These are phyloP conservation scores for Starmerella vitae DNA, from an alignment of 805 yeast genomes.

Conservation along the genomic window DNA sequence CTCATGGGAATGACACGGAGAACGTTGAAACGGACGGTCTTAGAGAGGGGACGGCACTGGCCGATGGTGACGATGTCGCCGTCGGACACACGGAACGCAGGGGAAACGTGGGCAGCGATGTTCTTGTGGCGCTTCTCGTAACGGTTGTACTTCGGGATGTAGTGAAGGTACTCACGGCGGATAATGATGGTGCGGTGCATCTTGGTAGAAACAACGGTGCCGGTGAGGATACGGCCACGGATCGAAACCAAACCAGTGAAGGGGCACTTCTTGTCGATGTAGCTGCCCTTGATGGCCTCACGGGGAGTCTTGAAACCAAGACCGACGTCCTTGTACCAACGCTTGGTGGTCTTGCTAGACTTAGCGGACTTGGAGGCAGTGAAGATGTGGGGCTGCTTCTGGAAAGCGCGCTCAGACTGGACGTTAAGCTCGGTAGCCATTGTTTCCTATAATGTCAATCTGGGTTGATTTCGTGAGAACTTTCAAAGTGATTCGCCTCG, in stretches of 20 bases:
- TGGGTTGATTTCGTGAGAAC: conserved; percentile 12
- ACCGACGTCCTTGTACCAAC: conserved; percentile 99
- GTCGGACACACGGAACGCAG: conserved; percentile 99
- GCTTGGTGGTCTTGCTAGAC: conserved; percentile 97
- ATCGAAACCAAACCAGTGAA: conserved; percentile 92
- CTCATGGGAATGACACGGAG: conserved; percentile 85
- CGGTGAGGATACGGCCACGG: conserved; percentile 99
- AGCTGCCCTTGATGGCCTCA: conserved; percentile 94
- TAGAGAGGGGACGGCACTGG: conserved; percentile 99
- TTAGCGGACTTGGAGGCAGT: conserved; percentile 96
- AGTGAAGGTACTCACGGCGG: conserved; percentile 99
- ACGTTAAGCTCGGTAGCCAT: conserved; percentile 99
- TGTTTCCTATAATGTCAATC: conserved; percentile 17
- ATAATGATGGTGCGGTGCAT: conserved; percentile 99
- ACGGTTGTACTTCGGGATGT: conserved; percentile 99
- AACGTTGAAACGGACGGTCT: conserved; percentile 99
- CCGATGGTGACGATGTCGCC: conserved; percentile 99
- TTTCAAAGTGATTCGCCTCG: conserved; percentile 7
- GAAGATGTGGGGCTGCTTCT: conserved; percentile 99
- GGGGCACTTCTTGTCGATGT: conserved; percentile 99
- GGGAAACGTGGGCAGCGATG: conserved; percentile 98
- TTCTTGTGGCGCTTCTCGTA: conserved; percentile 99
- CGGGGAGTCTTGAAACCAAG: conserved; percentile 99
- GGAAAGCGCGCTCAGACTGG: conserved; percentile 99
- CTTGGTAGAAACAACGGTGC: conserved; percentile 99